phyloP scores from a whole-genome alignment of 257 asterid genomes.

The Nicotiana paniculata region DNA sequence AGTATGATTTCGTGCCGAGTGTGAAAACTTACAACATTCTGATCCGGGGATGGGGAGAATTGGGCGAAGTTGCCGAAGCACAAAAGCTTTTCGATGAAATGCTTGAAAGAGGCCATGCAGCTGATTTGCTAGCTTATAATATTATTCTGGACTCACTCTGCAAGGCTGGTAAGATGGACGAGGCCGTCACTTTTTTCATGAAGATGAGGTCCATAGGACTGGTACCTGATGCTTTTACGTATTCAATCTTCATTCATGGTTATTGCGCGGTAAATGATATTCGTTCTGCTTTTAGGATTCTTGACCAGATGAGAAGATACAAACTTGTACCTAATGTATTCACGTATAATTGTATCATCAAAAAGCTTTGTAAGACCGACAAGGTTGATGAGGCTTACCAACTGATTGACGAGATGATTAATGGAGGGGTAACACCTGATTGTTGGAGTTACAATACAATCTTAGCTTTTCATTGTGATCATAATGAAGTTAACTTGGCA shows the following conservation, averaged over 20 bases:
- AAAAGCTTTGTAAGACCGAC: conserved; percentile 59
- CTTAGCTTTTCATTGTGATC: conserved; percentile 65
- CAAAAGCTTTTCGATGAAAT: conserved; percentile 71
- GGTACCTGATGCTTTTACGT: conserved; percentile 73
- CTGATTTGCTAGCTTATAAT: conserved; percentile 79
- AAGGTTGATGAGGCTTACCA: conserved; percentile 66
- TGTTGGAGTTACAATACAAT: conserved; percentile 74
- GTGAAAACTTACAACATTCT: conserved; percentile 73
- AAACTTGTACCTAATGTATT: conserved; percentile 61
- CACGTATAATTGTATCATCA: conserved; percentile 64
- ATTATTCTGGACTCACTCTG: conserved; percentile 62
- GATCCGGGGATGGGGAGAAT: conserved; percentile 81
- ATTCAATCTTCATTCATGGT: conserved; percentile 64
- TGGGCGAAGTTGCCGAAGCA: conserved; percentile 40
- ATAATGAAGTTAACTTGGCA: conserved; percentile 63
- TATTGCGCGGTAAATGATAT: conserved; percentile 51
- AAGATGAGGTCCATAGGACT: conserved; percentile 51
- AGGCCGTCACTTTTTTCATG: conserved; percentile 51
- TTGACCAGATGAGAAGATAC: conserved; percentile 67
- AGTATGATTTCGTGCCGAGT: conserved; percentile 33
- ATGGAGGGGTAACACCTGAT: conserved; percentile 47
- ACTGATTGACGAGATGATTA: conserved; percentile 66
- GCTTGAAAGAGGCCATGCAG: conserved; percentile 47
- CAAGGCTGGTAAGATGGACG: conserved; percentile 65
- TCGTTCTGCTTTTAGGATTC: conserved; percentile 55